These are phyloP conservation scores for Lactarius hatsudake DNA, from an alignment of 768 basidiomycete species.

Conservation along the genomic window DNA sequence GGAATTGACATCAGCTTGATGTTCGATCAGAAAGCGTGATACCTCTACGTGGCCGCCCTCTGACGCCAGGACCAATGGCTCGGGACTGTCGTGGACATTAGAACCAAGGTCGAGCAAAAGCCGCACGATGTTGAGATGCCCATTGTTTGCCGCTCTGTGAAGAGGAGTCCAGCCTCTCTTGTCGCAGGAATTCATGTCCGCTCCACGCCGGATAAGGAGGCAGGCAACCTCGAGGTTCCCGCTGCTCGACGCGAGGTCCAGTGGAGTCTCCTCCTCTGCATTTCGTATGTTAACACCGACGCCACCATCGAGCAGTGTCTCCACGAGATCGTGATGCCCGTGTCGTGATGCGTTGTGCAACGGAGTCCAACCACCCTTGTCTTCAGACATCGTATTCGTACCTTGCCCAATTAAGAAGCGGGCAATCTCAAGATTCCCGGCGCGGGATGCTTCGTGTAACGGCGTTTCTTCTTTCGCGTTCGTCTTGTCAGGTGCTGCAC, in stretches of 20 bases:
- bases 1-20: too few relatives aligned
- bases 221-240: too few relatives aligned
- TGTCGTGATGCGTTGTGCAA: too few relatives aligned
- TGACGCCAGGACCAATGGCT: slow-evolving; percentile 5
- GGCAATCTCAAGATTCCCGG: neutral
- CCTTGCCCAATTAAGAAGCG: neutral
- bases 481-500: too few relatives aligned
- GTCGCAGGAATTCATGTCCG: neutral
- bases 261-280: too few relatives aligned
- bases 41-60: neutral
- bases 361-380: too few relatives aligned
- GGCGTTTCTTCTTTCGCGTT: neutral
- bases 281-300: too few relatives aligned
- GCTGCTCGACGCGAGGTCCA: too few relatives aligned
- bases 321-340: too few relatives aligned
- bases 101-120: neutral
- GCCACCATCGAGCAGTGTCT: too few relatives aligned
- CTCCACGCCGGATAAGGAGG: neutral
- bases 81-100: neutral
- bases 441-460: neutral
- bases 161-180: neutral
- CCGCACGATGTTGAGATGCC: neutral
- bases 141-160: neutral
- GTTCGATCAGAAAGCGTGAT: too few relatives aligned
- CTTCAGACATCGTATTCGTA: too few relatives aligned